These are phyloP conservation scores for Linanthus parryae DNA, from an alignment of 148 eudicot genomes.

Conservation along the genomic window DNA sequence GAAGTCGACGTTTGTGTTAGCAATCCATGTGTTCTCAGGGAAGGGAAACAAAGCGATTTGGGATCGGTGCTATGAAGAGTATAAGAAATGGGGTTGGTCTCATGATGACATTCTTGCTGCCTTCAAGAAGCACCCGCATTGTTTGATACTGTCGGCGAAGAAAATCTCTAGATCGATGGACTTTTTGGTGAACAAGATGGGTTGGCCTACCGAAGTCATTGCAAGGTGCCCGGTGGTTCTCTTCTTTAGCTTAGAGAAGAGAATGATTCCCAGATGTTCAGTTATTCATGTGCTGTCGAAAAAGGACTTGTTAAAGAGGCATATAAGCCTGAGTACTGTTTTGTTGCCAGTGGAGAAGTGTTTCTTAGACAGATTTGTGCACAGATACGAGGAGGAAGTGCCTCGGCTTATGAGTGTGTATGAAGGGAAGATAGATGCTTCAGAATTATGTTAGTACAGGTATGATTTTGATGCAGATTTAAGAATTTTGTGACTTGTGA, in stretches of 20 bases:
- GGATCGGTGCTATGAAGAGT: background rate
- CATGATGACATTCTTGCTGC: background rate
- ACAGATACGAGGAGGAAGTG: background rate
- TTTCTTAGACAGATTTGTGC: background rate
- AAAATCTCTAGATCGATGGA: background rate
- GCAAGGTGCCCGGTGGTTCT: background rate
- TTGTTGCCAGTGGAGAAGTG: background rate
- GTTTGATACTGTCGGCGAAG: background rate
- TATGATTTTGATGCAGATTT: too few species aligned
- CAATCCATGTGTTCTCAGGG: background rate
- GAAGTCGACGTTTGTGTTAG: background rate
- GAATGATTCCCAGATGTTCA: constrained; percentile 1
- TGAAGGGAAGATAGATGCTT: background rate
- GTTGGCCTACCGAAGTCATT: background rate
- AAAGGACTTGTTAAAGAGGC: background rate
- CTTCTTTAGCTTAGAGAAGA: constrained; percentile 1
- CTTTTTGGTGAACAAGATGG: constrained; percentile 2
- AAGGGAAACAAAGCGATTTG: background rate
- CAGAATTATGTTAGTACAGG: too few species aligned
- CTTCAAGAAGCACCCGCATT: background rate
- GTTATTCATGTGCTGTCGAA: background rate
- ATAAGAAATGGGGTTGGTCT: constrained; percentile 3
- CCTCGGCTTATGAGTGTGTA: background rate
- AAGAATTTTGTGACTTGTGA: too few species aligned
- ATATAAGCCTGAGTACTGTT: background rate